phyloP scores from a whole-genome alignment of 345 rosid genomes.

The Salix purpurea region DNA sequence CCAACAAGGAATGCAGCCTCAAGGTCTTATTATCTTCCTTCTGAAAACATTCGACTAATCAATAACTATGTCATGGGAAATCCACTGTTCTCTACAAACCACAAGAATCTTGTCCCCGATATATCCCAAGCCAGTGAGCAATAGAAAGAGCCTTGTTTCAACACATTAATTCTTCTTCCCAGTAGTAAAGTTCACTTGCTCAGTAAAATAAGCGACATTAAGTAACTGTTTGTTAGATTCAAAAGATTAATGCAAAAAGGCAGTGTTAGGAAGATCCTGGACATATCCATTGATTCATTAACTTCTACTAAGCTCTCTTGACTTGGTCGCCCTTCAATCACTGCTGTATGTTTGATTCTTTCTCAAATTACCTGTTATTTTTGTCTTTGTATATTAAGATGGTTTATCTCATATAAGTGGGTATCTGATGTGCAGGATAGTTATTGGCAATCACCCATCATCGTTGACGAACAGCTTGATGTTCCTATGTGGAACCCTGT shows the following conservation, averaged over 20 bases:
- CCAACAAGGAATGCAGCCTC: background rate
- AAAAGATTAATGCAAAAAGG: background rate
- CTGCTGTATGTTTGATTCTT: background rate
- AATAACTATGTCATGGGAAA: background rate
- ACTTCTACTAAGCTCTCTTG: background rate
- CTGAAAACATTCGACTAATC: background rate
- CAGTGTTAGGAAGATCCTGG: background rate
- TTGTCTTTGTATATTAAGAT: slow-evolving; percentile 3
- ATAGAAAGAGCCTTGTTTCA: background rate
- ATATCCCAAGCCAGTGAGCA: background rate
- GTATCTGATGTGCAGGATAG: slow-evolving; percentile 48
- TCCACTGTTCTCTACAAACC: background rate
- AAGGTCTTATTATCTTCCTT: background rate
- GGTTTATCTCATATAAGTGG: slow-evolving; percentile 2
- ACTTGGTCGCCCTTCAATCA: background rate
- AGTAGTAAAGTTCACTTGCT: background rate
- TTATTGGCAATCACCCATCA: slow-evolving; percentile 51
- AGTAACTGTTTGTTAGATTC: background rate
- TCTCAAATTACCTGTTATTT: background rate
- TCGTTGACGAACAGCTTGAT: slow-evolving; percentile 59
- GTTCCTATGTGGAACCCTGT: slow-evolving; percentile 95
- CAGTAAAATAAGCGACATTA: background rate
- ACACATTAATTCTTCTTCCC: background rate
- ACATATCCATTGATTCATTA: background rate
- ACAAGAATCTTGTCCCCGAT: background rate